These are phyloP conservation scores for Xerocomus potaroensis DNA, from an alignment of 768 basidiomycete species.

Conservation along the genomic window DNA sequence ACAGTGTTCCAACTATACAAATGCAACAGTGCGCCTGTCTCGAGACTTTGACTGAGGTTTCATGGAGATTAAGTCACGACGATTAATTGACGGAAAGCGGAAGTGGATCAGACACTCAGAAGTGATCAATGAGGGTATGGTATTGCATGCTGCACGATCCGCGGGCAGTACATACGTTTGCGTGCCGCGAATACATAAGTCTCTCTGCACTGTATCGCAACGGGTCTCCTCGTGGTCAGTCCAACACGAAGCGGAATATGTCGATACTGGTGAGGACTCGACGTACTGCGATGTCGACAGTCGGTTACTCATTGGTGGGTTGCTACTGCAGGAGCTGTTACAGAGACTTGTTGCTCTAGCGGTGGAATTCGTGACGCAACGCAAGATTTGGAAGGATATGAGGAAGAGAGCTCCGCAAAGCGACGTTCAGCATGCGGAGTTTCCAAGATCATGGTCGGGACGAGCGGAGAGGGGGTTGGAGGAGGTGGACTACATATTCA, in stretches of 20 bases:
- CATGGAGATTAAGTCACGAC: slow-evolving; percentile 18
- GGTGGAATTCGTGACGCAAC: slow-evolving; percentile 20
- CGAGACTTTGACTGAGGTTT: not conserved
- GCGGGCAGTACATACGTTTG: slow-evolving; percentile 4
- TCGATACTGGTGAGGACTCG: slow-evolving; percentile 27
- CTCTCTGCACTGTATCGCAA: slow-evolving; percentile 11
- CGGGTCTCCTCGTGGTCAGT: slow-evolving; percentile 22
- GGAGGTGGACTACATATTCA: slow-evolving; percentile 24
- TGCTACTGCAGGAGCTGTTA: slow-evolving; percentile 18
- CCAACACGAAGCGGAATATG: slow-evolving; percentile 24
- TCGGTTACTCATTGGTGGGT: slow-evolving; percentile 14
- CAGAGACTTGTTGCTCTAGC: slow-evolving; percentile 22
- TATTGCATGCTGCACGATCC: slow-evolving; percentile 20
- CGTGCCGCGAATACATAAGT: slow-evolving; percentile 23
- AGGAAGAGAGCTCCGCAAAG: slow-evolving; percentile 4
- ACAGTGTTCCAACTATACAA: too few species aligned
- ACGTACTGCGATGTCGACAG: slow-evolving; percentile 7
- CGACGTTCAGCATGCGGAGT: slow-evolving; percentile 18
- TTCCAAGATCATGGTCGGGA: slow-evolving; percentile 25
- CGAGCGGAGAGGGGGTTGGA: slow-evolving; percentile 23
- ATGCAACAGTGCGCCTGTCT: not conserved
- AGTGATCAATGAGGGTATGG: slow-evolving; percentile 16
- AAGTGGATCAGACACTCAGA: slow-evolving; percentile 3
- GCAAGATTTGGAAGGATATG: slow-evolving; percentile 15
- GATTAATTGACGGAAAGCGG: slow-evolving; percentile 13